These are phyloP conservation scores for Yamadazyma pseudoaaseri DNA, from an alignment of 1,139 yeast species.

Conservation along the genomic window DNA sequence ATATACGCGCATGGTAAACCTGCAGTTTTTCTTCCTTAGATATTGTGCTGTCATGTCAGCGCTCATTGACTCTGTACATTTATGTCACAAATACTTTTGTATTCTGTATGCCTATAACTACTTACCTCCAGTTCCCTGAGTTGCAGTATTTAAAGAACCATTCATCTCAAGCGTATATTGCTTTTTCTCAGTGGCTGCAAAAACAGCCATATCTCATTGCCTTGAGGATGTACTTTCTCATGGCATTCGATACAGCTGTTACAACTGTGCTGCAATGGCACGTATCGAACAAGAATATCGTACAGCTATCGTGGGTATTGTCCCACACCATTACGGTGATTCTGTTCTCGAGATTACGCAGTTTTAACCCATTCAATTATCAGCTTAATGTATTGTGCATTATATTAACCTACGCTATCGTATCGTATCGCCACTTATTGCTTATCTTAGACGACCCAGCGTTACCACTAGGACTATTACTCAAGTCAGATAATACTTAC, in stretches of 20 bases:
- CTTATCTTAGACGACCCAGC: slow-evolving; percentile 6
- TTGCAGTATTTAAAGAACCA: background rate
- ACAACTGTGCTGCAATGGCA: background rate
- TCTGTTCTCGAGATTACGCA: background rate
- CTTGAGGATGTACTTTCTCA: background rate
- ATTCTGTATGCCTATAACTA: too few relatives aligned
- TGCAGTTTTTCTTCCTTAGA: too few relatives aligned
- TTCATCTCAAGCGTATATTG: background rate
- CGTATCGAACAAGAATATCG: background rate
- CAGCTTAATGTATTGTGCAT: slow-evolving; percentile 8
- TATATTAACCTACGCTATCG: slow-evolving; percentile 20
- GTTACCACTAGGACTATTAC: slow-evolving; percentile 21
- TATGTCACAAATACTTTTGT: too few relatives aligned
- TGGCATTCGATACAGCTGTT: background rate
- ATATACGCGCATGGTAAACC: too few relatives aligned
- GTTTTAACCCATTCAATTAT: background rate
- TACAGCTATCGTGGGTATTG: slow-evolving; percentile 4
- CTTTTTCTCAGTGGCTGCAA: slow-evolving; percentile 1
- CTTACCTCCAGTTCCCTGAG: slow-evolving; percentile 1
- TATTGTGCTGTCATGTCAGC: too few relatives aligned
- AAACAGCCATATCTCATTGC: background rate
- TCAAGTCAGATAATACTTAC: slow-evolving; percentile 49
- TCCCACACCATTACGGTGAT: slow-evolving; percentile 5
- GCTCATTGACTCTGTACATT: too few relatives aligned
- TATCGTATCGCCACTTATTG: slow-evolving; percentile 19